Percentiles rank a stretch among this genome's conserved stretches.
Evolutionary conservation across 441 rosid species (phyloP).

Genomic region (Aleurites moluccanus): DNA sequence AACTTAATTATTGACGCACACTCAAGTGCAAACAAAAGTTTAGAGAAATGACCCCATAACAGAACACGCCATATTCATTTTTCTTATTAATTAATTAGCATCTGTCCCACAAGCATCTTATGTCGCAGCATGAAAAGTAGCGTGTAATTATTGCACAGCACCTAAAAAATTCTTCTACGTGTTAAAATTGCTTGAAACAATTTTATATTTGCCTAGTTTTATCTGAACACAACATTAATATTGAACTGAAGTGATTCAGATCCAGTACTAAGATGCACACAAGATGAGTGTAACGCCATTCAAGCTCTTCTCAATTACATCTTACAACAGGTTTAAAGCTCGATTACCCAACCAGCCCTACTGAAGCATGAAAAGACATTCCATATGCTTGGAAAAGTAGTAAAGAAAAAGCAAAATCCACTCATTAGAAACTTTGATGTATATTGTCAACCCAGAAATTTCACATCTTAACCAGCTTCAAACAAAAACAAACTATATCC

Average conservation of each 20-base stretch:
- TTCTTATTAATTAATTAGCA: too few species aligned
- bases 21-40: not conserved
- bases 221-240: not conserved
- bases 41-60: not conserved
- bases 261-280: not conserved
- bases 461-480: not conserved
- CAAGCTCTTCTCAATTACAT: not conserved
- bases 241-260: not conserved
- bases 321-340: too few species aligned
- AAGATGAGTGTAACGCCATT: not conserved
- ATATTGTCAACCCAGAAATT: not conserved
- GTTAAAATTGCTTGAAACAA: not conserved
- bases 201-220: not conserved
- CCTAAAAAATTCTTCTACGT: not conserved
- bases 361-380: not conserved
- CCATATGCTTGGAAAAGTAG: not conserved
- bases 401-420: conserved; percentile 1
- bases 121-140: not conserved
- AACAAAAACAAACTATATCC: not conserved
- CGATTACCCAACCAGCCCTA: too few species aligned
- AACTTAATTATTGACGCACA: too few species aligned
- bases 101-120: not conserved
- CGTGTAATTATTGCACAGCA: not conserved
- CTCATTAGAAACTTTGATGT: not conserved
- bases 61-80: not conserved